Percentiles rank a stretch among this genome's conserved stretches.
phyloP scores from a whole-genome alignment of 2,329 filamentous ascomycete genomes.

The Hymenotorrendiella dingleyae region DNA sequence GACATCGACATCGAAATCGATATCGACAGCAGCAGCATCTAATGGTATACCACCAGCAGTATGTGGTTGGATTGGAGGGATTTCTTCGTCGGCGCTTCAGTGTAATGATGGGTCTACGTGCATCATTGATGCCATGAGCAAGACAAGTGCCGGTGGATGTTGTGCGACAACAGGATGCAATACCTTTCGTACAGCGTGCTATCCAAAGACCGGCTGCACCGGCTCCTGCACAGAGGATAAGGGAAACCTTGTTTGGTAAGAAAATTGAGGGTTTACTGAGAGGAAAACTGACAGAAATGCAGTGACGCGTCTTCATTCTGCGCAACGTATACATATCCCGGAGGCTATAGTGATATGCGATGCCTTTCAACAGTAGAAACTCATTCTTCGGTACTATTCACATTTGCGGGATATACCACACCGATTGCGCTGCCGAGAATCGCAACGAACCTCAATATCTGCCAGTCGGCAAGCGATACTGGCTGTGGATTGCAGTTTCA shows the following conservation, averaged over 20 bases:
- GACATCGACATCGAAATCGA: background rate
- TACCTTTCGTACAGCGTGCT: background rate
- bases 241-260: too few relatives aligned
- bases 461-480: background rate
- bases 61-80: background rate
- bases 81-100: background rate
- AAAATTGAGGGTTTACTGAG: too few relatives aligned
- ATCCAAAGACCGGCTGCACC: background rate
- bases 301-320: background rate
- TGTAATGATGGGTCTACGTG: background rate
- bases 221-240: background rate
- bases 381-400: constrained; percentile 1
- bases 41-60: background rate
- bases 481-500: background rate
- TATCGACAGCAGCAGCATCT: background rate
- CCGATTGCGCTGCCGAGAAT: constrained; percentile 3
- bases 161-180: background rate
- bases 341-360: constrained; percentile 1
- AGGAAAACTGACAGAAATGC: background rate
- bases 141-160: background rate
- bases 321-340: constrained; percentile 6
- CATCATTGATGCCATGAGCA: background rate
- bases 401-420: constrained; percentile 2
- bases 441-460: background rate
- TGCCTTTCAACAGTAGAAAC: background rate